Conservation (phyloP, 1,284 basidiomycete species). For the Ustilago curta region DNA sequence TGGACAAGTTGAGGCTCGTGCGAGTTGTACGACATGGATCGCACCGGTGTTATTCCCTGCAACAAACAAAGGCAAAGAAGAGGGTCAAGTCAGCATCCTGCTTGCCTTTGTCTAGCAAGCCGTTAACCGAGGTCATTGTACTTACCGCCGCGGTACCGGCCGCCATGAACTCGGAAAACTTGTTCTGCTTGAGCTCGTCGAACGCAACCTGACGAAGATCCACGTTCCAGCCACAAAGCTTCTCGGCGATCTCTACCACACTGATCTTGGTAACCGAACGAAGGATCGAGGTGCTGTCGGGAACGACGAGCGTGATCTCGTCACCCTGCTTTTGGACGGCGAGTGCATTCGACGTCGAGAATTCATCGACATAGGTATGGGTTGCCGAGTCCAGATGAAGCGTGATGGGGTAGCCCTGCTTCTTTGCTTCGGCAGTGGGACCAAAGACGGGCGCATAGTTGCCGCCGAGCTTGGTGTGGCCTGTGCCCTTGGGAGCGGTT, state of each 20-base stretch:
- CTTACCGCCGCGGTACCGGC: conserved; percentile 66
- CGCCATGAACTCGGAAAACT: conserved; percentile 62
- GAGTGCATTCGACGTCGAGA: conserved; percentile 69
- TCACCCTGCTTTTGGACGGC: conserved; percentile 54
- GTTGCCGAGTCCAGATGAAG: conserved; percentile 65
- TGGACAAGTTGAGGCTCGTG: conserved; percentile 46
- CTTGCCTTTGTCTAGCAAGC: background rate
- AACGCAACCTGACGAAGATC: conserved; percentile 66
- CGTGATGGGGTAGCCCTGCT: conserved; percentile 69
- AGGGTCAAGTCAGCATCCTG: background rate
- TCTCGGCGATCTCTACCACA: conserved; percentile 64
- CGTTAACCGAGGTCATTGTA: background rate
- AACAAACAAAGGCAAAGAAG: background rate
- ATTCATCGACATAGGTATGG: conserved; percentile 67
- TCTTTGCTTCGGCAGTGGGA: conserved; percentile 65
- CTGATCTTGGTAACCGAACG: conserved; percentile 57
- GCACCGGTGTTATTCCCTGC: conserved; percentile 68
- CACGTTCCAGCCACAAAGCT: conserved; percentile 68
- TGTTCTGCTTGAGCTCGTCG: conserved; percentile 50
- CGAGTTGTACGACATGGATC: conserved; percentile 68
- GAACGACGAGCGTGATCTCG: conserved; percentile 45
- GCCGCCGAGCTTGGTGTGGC: conserved; percentile 68
- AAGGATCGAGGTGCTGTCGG: conserved; percentile 54
- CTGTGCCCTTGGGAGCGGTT: conserved; percentile 66
- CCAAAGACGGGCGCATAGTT: conserved; percentile 69